Percentiles rank a stretch among this genome's conserved stretches.
These are phyloP conservation scores for Gossypium davidsonii DNA, from an alignment of 441 rosid genomes.

Conservation along the genomic window DNA sequence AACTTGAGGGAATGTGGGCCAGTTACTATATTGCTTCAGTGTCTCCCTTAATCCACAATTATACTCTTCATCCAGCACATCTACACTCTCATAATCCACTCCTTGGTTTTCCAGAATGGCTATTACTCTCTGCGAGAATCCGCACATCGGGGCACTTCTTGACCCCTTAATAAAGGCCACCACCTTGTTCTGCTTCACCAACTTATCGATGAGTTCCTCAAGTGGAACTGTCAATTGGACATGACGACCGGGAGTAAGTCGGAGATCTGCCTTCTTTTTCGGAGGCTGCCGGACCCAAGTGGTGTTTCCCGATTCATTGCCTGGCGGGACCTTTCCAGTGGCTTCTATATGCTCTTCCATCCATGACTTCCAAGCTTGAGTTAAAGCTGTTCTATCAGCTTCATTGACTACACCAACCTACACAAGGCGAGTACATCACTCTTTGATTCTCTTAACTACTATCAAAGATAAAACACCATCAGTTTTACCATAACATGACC, in stretches of 20 bases:
- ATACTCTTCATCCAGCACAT: conserved; percentile 79
- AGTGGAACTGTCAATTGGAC: conserved; percentile 53
- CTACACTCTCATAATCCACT: conserved; percentile 67
- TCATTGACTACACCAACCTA: conserved; percentile 37
- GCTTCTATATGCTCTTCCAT: conserved; percentile 29
- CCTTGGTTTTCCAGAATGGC: conserved; percentile 75
- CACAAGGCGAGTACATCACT: conserved; percentile 2
- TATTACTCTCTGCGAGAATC: conserved; percentile 80
- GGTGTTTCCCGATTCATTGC: conserved; percentile 78
- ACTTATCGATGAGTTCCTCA: conserved; percentile 53
- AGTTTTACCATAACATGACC: neutral
- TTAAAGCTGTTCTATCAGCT: conserved; percentile 27
- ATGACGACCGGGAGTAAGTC: conserved; percentile 40
- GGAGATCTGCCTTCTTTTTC: conserved; percentile 68
- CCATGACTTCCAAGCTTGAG: conserved; percentile 74
- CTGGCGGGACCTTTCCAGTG: conserved; percentile 78
- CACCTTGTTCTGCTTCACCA: conserved; percentile 82
- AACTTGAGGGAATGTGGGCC: conserved; percentile 62
- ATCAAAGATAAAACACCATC: neutral
- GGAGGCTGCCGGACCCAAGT: conserved; percentile 62
- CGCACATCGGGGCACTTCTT: conserved; percentile 75
- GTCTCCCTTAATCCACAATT: conserved; percentile 67
- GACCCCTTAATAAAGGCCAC: conserved; percentile 89
- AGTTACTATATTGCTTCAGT: conserved; percentile 53
- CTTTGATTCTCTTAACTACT: neutral